Conservation (phyloP, 805 yeast species). For the Isabelozyma gotoi region DNA sequence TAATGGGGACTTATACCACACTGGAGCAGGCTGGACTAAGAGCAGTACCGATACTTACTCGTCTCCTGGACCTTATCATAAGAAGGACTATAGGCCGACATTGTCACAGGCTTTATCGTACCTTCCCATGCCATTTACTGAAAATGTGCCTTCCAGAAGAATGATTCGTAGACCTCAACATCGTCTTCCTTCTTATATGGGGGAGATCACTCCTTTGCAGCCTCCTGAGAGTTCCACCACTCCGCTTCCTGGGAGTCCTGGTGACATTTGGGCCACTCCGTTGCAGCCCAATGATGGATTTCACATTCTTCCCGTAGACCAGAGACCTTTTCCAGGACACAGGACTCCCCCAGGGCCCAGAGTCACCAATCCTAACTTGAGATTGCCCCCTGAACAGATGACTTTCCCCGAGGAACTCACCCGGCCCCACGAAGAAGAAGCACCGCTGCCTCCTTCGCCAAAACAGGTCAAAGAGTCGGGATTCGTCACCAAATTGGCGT, state of each 20-base stretch:
- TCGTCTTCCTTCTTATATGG: too few species aligned
- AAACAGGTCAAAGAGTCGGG: conserved; percentile 15
- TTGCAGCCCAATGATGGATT: too few species aligned
- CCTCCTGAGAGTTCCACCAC: too few species aligned
- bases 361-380: conserved; percentile 17
- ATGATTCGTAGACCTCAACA: conserved; percentile 1
- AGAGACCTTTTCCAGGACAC: too few species aligned
- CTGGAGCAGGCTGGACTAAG: conserved; percentile 41
- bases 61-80: conserved; percentile 29
- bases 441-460: not conserved
- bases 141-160: conserved; percentile 3
- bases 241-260: too few species aligned
- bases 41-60: conserved; percentile 6
- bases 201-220: too few species aligned
- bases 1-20: conserved; percentile 54
- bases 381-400: conserved; percentile 20
- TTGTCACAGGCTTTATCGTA: conserved; percentile 5
- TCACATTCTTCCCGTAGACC: not conserved
- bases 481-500: conserved; percentile 21
- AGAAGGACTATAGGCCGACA: conserved; percentile 16
- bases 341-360: not conserved
- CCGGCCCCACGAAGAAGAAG: not conserved
- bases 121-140: conserved; percentile 8
- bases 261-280: too few species aligned
- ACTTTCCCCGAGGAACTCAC: conserved; percentile 4